Base-by-base conservation (phyloP, 192 early-diverging fungal species). In the Rhizophagus sp. region DNA sequence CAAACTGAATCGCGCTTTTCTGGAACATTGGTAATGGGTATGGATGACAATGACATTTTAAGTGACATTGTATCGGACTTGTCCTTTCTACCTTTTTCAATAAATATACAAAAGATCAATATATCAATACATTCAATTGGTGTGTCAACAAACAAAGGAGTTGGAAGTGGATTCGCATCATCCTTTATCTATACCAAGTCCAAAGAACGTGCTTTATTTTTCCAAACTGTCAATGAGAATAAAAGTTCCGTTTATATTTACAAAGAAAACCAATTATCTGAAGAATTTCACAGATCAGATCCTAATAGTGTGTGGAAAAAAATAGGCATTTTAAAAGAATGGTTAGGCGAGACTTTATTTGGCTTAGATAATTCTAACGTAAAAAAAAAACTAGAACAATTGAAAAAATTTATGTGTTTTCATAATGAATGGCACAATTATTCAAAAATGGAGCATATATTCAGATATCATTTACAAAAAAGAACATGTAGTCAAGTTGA, bases 281-380 rank as follows among this genome's bases (percentile, higher is more conserved):
- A 19, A 41, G 10, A 41, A 8, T 70, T 39, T 70, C 7, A 70
- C 3, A 39, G 22, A 4, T n/a, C 9, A 22, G 9, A 25, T 30
- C 4, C 73, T 62, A 75, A 75, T 75, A 19, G 17, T 7, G 30
- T 75, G 3, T 75, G 52, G 73, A 19, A 52, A 52, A 75, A 75
- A 75, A n/a, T 75, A n/a, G 25, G 27, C 1, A 61, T 75, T 8
- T 61, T 62, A 34, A 30, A 27, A 62, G 7, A 61, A 33, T 34
- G 13, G 10, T 19, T 2, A n/a, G 52, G 73, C 1, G 27, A 0
- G 4, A 47, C 5, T 50, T 47, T 72, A 47, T 72, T 72, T 47
- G 69, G 41, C 0, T 30, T 65, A 72, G 12, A 72, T 24, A 4
- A 47, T 72, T n/a, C 41, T 12, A 72, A 47, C 6, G 12, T 72